Evolutionary conservation across 1,284 basidiomycete species (phyloP).

Genomic region (Fomitiporia mediterranea): DNA sequence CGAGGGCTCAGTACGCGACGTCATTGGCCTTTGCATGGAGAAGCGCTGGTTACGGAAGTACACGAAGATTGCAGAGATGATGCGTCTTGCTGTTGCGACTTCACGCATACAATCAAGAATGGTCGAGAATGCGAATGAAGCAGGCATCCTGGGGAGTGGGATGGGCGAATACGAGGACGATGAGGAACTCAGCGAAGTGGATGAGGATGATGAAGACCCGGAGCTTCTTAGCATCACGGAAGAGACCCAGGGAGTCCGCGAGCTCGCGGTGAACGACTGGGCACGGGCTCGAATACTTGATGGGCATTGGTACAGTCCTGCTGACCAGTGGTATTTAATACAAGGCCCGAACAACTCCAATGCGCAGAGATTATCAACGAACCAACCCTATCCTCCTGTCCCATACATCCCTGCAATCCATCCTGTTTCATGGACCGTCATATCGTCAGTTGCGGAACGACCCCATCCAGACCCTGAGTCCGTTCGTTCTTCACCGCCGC

Average conservation of each 20-base stretch:
- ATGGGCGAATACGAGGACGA: slow-evolving; percentile 19
- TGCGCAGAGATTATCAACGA: slow-evolving; percentile 3
- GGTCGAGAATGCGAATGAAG: slow-evolving; percentile 24
- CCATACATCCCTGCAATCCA: slow-evolving; percentile 48
- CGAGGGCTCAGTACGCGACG: slow-evolving; percentile 61
- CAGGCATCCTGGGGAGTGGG: slow-evolving; percentile 23
- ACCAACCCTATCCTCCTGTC: slow-evolving; percentile 25
- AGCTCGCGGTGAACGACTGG: slow-evolving; percentile 69
- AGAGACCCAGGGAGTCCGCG: slow-evolving; percentile 52
- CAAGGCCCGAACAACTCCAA: slow-evolving; percentile 13
- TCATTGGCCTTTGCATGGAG: slow-evolving; percentile 57
- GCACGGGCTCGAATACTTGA: slow-evolving; percentile 64
- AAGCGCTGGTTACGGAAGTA: slow-evolving; percentile 61
- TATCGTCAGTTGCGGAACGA: slow-evolving; percentile 27
- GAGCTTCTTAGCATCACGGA: slow-evolving; percentile 57
- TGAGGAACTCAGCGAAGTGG: slow-evolving; percentile 20
- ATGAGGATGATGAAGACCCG: slow-evolving; percentile 40
- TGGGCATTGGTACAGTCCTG: slow-evolving; percentile 68
- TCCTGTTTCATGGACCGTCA: slow-evolving; percentile 59
- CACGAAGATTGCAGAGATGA: slow-evolving; percentile 60
- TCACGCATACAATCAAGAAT: slow-evolving; percentile 38
- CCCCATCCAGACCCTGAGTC: slow-evolving; percentile 46
- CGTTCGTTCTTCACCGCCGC: slow-evolving; percentile 44
- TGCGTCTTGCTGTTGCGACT: slow-evolving; percentile 62
- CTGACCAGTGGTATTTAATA: slow-evolving; percentile 52